Percentiles rank a stretch among this genome's conserved stretches.
Evolutionary conservation across 116 monocot genomes (phyloP).

Genomic region (Phalaenopsis hybrid): DNA sequence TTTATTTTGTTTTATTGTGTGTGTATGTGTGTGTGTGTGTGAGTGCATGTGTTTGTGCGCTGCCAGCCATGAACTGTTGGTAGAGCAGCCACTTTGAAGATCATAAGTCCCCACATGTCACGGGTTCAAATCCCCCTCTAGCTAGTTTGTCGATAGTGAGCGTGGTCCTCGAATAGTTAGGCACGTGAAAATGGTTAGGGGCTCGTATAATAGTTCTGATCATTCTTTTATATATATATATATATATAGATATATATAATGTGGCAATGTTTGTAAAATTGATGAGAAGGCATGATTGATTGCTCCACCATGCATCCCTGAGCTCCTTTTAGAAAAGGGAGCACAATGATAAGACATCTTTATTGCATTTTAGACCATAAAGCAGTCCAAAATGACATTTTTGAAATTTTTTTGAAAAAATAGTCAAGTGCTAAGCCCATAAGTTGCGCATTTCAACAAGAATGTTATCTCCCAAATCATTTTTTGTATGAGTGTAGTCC

Average conservation of each 20-base stretch:
- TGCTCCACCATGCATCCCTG: not conserved
- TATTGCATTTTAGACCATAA: slow-evolving; percentile 1
- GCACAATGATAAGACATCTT: not conserved
- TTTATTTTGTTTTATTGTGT: no score
- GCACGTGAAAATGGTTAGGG: no score
- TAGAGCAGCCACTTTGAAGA: no score
- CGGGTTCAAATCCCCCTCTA: no score
- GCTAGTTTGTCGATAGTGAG: no score
- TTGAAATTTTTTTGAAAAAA: not conserved
- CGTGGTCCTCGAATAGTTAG: no score
- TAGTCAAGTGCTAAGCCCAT: not conserved
- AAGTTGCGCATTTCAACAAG: not conserved
- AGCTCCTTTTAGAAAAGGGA: not conserved
- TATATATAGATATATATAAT: not conserved
- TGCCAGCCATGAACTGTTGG: no score
- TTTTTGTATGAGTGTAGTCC: not conserved
- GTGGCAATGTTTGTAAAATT: not conserved
- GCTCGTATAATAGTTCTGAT: no score
- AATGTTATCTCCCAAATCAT: not conserved
- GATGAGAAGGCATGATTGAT: slow-evolving; percentile 1
- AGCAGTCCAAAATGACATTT: not conserved
- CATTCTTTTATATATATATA: no score
- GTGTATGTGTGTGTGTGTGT: not conserved
- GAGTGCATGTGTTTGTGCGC: no score
- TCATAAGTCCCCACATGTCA: no score